Evolutionary conservation across 2,329 filamentous ascomycete genomes (phyloP), one percentile per base, ranked within the genome.

Genomic region (Talaromyces sp.): DNA sequence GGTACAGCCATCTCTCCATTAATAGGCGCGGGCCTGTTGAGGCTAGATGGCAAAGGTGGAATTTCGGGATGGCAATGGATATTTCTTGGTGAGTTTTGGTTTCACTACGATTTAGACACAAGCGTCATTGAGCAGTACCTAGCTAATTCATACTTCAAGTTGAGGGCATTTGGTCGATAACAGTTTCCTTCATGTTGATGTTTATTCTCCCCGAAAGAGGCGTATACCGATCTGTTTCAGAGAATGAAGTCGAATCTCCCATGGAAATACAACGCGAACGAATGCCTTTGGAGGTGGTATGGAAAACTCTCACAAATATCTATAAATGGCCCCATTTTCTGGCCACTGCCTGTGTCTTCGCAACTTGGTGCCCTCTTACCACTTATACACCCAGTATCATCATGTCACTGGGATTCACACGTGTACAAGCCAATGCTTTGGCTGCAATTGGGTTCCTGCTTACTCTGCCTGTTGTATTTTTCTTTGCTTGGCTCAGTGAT

Each of bases 1-100:
- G 79, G 78, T 0, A 78, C 78, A 19, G 78, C 79, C 0, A 68
- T 81, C 1, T 78, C 75, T 22, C 77, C 79, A 0, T 67, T 82
- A 1, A 65, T 82, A 3, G 79, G 77, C 0, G 77, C 77, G 7
- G 78, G 74, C 0, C 76, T 82, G 7, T 59, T 82, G 6, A 77
- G 72, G 47, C 66, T 82, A 16, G 72, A 77, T 17, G 75, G 74
- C 1, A 54, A 60, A 10, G 58, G 70, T 2, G 75, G 76, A 0
- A 55, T 82, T 5, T 66, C 67, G 5, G 79, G 78, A 0, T 82
- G 80, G 79, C 75, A 80, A 55, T 81, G 77, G 78, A 74, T 81
- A 1, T 81, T 81, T 37, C 49, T 81, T 10, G 62, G 78, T 81
- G 11, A 41, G 39, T 24, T 2, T 1, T 33, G 19, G 6, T 14